A percentile compares a stretch with the other conserved stretches of the same genome.
phyloP scores from a whole-genome alignment of 225 moss, liverwort and hornwort species.

The Sphagnum tenellum region DNA sequence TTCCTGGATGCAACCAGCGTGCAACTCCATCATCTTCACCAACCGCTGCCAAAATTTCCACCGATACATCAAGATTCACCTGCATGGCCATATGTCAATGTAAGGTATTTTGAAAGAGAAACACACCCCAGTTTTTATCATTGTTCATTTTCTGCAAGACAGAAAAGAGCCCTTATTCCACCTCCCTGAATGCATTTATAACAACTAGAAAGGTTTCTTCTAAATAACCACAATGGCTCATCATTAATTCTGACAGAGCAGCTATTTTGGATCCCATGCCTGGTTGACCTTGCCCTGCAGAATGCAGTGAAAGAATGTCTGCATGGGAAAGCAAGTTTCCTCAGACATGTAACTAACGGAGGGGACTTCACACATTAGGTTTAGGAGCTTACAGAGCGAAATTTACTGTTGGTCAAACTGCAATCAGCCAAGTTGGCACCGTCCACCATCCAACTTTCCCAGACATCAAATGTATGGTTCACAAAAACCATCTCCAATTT shows the following conservation, averaged over 20 bases:
- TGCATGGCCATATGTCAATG: constrained; percentile 12
- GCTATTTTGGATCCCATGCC: too few species aligned
- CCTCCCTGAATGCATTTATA: too few species aligned
- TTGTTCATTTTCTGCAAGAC: too few species aligned
- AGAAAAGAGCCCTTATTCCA: too few species aligned
- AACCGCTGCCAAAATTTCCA: constrained; percentile 94
- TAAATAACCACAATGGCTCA: too few species aligned
- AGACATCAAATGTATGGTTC: constrained; percentile 95
- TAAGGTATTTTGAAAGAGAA: not conserved
- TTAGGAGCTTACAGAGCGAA: constrained; percentile 60
- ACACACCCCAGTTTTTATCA: too few species aligned
- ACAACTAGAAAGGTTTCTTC: too few species aligned
- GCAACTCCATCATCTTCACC: constrained; percentile 89
- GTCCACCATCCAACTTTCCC: constrained; percentile 98
- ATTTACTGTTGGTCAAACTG: constrained; percentile 85
- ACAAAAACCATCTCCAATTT: constrained; percentile 93
- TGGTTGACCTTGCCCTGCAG: too few species aligned
- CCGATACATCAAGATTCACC: constrained; percentile 76
- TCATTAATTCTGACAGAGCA: too few species aligned
- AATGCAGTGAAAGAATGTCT: too few species aligned
- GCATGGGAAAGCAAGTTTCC: too few species aligned
- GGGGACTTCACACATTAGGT: not conserved
- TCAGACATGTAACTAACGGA: too few species aligned
- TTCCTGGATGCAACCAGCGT: constrained; percentile 45
- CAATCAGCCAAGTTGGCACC: constrained; percentile 77